Conservation (phyloP, 2,329 filamentous ascomycete species). For the Didymella glomerata region DNA sequence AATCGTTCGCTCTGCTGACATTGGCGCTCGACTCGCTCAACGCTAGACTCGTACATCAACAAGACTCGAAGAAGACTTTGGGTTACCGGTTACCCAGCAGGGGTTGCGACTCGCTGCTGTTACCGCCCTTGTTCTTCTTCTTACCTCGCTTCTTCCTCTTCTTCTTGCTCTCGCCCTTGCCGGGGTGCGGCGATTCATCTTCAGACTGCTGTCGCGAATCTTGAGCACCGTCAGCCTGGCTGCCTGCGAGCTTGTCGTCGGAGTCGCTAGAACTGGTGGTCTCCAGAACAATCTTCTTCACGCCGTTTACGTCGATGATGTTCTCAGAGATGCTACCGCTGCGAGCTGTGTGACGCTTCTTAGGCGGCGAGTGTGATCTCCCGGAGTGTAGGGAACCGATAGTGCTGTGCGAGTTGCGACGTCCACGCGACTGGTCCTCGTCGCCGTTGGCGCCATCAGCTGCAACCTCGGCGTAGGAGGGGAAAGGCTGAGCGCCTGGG, state of each 20-base stretch:
- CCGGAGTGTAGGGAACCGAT: slow-evolving; percentile 44
- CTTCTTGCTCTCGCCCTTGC: slow-evolving; percentile 49
- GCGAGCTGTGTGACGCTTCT: slow-evolving; percentile 63
- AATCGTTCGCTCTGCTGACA: not conserved
- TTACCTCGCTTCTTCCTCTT: slow-evolving; percentile 46
- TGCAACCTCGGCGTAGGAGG: slow-evolving; percentile 16
- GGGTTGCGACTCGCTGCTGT: slow-evolving; percentile 43
- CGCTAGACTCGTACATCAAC: slow-evolving; percentile 12
- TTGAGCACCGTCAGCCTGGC: slow-evolving; percentile 34
- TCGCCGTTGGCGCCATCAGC: slow-evolving; percentile 29
- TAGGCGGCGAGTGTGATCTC: slow-evolving; percentile 37
- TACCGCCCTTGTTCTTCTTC: slow-evolving; percentile 49
- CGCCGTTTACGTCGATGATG: slow-evolving; percentile 75
- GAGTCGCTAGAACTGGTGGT: slow-evolving; percentile 66
- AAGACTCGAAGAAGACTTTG: slow-evolving; percentile 11
- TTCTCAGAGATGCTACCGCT: slow-evolving; percentile 83
- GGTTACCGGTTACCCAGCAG: slow-evolving; percentile 36
- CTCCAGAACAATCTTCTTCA: slow-evolving; percentile 79
- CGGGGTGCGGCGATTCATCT: slow-evolving; percentile 32
- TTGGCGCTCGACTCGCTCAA: not conserved
- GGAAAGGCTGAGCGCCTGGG: slow-evolving; percentile 25
- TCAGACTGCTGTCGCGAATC: slow-evolving; percentile 33
- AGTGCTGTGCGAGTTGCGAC: slow-evolving; percentile 43
- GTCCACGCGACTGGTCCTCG: slow-evolving; percentile 24
- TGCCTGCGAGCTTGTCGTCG: slow-evolving; percentile 34